These are phyloP conservation scores for Aspergillus mulundensis DNA, from an alignment of 495 filamentous ascomycete genomes.

Conservation along the genomic window DNA sequence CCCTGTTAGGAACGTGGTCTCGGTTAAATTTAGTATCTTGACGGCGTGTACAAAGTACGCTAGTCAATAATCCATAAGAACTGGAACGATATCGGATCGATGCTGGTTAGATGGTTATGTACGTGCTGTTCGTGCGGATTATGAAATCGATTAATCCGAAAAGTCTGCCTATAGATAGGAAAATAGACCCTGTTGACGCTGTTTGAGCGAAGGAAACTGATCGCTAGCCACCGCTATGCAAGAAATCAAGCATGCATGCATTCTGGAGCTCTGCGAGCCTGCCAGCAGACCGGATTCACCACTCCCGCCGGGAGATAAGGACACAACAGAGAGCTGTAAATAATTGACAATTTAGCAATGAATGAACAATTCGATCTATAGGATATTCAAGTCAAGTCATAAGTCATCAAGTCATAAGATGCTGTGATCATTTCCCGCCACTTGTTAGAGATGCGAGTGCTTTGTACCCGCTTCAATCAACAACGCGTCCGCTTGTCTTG, in stretches of 20 bases:
- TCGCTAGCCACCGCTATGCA: constrained; percentile 11
- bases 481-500: not conserved
- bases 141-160: not conserved
- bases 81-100: not conserved
- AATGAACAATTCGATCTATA: constrained; percentile 21
- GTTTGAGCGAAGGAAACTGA: not conserved
- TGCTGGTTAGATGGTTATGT: too few relatives aligned
- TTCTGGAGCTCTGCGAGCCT: constrained; percentile 6
- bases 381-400: constrained; percentile 24
- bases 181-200: not conserved
- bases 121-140: too few relatives aligned
- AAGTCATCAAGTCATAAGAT: constrained; percentile 22
- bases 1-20: not conserved
- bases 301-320: not conserved
- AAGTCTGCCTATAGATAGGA: not conserved
- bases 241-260: constrained; percentile 8
- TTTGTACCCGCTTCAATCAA: constrained; percentile 8
- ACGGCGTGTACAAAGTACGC: not conserved
- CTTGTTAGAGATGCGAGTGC: not conserved
- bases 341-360: not conserved
- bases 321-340: not conserved
- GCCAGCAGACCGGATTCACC: constrained; percentile 10
- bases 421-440: not conserved
- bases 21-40: not conserved
- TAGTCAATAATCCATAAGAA: too few relatives aligned